Evolutionary conservation across 2,329 filamentous ascomycete genomes (phyloP).

Genomic region (Metarhizium anisopliae): DNA sequence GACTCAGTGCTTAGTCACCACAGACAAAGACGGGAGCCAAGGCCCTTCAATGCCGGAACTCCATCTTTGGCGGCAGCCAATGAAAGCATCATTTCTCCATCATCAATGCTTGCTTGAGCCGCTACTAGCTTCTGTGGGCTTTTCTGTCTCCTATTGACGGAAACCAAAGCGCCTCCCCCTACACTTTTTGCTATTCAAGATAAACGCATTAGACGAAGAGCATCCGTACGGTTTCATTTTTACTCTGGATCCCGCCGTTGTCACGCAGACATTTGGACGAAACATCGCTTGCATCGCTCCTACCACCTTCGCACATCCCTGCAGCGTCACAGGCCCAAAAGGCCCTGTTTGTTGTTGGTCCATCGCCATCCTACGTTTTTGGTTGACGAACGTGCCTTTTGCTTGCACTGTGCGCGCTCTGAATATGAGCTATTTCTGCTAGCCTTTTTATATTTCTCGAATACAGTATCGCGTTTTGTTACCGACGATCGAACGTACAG

Average conservation of each 20-base stretch:
- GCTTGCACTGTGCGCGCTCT: background rate
- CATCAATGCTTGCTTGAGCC: slow-evolving; percentile 1
- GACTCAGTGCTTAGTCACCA: background rate
- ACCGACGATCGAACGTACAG: background rate
- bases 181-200: background rate
- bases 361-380: background rate
- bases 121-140: background rate
- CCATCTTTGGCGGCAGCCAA: background rate
- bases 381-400: background rate
- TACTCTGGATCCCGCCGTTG: background rate
- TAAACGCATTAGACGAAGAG: background rate
- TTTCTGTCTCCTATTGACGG: background rate
- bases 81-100: background rate
- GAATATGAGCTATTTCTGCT: slow-evolving; percentile 19
- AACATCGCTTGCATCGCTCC: background rate
- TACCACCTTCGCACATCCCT: background rate
- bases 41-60: no score
- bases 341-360: background rate
- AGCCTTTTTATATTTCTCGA: slow-evolving; percentile 2
- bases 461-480: background rate
- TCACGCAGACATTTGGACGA: background rate
- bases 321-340: background rate
- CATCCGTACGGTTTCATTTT: background rate
- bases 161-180: background rate
- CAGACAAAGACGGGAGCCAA: background rate